Percentiles rank a stretch among this genome's conserved stretches.
These are phyloP conservation scores for Leucocoprinus sp. DNA, from an alignment of 768 basidiomycete genomes.

Conservation along the genomic window DNA sequence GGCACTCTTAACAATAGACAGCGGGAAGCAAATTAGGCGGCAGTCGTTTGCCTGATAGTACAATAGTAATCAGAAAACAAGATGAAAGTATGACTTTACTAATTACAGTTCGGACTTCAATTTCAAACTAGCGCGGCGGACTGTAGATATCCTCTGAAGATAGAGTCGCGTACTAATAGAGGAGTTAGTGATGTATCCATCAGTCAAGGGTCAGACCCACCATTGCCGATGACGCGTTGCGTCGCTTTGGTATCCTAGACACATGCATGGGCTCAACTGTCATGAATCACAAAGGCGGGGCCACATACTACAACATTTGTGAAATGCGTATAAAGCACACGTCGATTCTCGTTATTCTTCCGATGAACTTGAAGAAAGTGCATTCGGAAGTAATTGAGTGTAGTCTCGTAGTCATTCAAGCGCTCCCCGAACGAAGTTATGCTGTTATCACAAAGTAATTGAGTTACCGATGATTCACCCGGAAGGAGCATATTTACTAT, in stretches of 20 bases:
- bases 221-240: slow-evolving; percentile 75
- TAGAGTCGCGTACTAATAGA: slow-evolving; percentile 73
- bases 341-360: slow-evolving; percentile 69
- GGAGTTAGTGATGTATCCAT: no score
- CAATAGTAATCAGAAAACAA: slow-evolving; percentile 2
- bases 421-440: slow-evolving; percentile 79
- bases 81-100: neutral
- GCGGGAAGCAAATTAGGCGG: slow-evolving; percentile 7
- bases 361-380: slow-evolving; percentile 81
- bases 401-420: slow-evolving; percentile 73
- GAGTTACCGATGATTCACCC: neutral
- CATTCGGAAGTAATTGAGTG: slow-evolving; percentile 80
- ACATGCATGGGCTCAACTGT: slow-evolving; percentile 3
- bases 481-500: slow-evolving; percentile 45
- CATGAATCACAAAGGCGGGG: slow-evolving; percentile 1
- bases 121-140: slow-evolving; percentile 60
- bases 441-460: slow-evolving; percentile 26
- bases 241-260: slow-evolving; percentile 74
- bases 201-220: no score
- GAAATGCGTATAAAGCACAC: slow-evolving; percentile 76
- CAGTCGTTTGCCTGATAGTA: slow-evolving; percentile 3
- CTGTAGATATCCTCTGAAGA: slow-evolving; percentile 67
- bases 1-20: neutral
- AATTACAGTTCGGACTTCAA: neutral
- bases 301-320: slow-evolving; percentile 67